Conservation (phyloP, 1,139 yeast species). For the Taphrina pruni region DNA sequence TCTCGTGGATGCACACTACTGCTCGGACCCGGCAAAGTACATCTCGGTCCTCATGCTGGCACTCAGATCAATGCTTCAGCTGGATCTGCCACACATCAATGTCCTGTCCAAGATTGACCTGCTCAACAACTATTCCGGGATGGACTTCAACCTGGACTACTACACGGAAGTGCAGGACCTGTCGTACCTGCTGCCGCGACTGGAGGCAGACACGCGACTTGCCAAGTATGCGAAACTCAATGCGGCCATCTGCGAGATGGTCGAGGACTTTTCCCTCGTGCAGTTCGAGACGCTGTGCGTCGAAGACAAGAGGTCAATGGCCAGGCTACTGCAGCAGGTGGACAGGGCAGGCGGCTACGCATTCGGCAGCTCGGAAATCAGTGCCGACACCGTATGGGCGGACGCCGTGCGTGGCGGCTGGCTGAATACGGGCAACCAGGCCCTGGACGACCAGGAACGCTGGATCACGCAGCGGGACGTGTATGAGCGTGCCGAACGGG, state of each 20-base stretch:
- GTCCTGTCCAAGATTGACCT: conserved; percentile 90
- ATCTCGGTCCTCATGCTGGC: conserved; percentile 82
- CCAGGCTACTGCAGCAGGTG: conserved; percentile 70
- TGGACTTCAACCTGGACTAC: conserved; percentile 69
- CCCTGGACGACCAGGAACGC: conserved; percentile 84
- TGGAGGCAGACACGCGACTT: conserved; percentile 70
- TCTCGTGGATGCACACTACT: conserved; percentile 80
- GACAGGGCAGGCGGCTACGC: conserved; percentile 94
- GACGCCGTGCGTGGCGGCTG: conserved; percentile 88
- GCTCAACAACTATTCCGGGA: conserved; percentile 65
- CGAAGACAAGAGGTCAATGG: conserved; percentile 88
- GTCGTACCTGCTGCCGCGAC: conserved; percentile 66
- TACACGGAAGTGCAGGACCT: conserved; percentile 93
- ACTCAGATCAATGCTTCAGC: conserved; percentile 85
- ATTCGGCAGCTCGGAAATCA: conserved; percentile 89
- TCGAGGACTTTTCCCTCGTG: conserved; percentile 85
- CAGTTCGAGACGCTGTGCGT: conserved; percentile 87
- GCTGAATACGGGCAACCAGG: conserved; percentile 52
- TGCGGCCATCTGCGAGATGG: conserved; percentile 77
- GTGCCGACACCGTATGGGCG: conserved; percentile 96
- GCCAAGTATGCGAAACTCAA: conserved; percentile 72
- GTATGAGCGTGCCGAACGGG: conserved; percentile 70
- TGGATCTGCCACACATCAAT: conserved; percentile 91
- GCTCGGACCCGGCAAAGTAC: conserved; percentile 88
- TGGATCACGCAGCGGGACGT: conserved; percentile 87